Conservation (phyloP, 352 stramenopile genomes). For the Globisporangium rhizosaccharum region DNA sequence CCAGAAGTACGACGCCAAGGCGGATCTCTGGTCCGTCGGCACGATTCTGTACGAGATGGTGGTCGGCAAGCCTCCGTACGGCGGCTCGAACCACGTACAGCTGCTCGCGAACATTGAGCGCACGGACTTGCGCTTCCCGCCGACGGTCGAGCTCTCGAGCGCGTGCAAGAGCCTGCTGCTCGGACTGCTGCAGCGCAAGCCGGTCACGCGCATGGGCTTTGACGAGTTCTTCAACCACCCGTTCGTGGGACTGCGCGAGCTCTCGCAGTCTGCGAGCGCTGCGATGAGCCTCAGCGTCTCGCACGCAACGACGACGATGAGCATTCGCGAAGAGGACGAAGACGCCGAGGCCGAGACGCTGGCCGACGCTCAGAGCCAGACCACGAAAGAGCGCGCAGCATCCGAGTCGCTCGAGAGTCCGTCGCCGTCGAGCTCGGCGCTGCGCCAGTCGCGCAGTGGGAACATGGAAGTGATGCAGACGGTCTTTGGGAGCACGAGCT, state of each 20-base stretch:
- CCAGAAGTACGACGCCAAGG: constrained; percentile 95
- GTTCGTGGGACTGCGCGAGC: constrained; percentile 39
- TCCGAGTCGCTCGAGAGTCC: constrained; percentile 24
- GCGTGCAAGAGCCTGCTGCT: constrained; percentile 77
- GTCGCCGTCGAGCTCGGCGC: constrained; percentile 22
- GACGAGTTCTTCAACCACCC: constrained; percentile 85
- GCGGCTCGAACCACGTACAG: constrained; percentile 93
- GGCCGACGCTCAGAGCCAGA: not conserved
- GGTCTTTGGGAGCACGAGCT: constrained; percentile 52
- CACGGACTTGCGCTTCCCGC: constrained; percentile 84
- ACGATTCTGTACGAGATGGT: constrained; percentile 97
- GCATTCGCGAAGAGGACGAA: constrained; percentile 61
- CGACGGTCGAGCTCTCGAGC: constrained; percentile 70
- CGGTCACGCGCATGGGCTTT: constrained; percentile 84
- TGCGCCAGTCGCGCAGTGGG: constrained; percentile 43
- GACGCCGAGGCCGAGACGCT: constrained; percentile 28
- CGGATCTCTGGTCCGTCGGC: constrained; percentile 95
- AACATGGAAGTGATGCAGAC: constrained; percentile 71
- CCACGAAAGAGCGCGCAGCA: constrained; percentile 23
- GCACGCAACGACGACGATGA: constrained; percentile 23
- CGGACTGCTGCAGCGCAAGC: constrained; percentile 84
- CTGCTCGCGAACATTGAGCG: constrained; percentile 92
- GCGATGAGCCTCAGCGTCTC: constrained; percentile 17
- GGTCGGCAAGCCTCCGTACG: constrained; percentile 89
- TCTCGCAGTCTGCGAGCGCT: constrained; percentile 9